Evolutionary conservation across 208 protist species (phyloP).

Genomic region (Acanthamoeba royreba): DNA sequence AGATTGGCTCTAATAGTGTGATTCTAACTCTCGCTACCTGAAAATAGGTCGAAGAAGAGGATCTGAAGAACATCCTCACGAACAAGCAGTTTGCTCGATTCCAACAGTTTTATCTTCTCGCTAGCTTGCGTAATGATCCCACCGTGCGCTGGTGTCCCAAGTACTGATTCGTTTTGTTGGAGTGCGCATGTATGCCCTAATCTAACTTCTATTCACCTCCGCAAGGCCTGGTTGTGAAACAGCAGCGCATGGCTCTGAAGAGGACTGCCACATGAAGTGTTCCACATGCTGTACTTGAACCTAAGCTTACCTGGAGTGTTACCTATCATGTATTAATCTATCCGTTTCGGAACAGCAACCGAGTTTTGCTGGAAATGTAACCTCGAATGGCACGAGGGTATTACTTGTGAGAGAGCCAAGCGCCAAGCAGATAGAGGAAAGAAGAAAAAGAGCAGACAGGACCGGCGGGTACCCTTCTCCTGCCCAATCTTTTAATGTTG

Average conservation of each 20-base stretch:
- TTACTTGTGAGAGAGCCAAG: not conserved
- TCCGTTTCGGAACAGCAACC: not conserved
- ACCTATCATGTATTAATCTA: not conserved
- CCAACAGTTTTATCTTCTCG: slow-evolving; percentile 34
- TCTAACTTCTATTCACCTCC: not conserved
- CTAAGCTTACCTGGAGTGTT: no score
- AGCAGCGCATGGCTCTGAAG: slow-evolving; percentile 15
- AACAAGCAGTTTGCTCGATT: slow-evolving; percentile 34
- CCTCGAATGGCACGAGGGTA: slow-evolving; percentile 39
- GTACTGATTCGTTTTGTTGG: not conserved
- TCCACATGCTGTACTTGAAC: not conserved
- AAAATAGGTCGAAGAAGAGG: slow-evolving; percentile 17
- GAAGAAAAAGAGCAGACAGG: not conserved
- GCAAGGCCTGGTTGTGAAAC: slow-evolving; percentile 7
- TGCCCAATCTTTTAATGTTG: not conserved
- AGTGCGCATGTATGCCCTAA: not conserved
- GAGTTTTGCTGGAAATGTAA: slow-evolving; percentile 49
- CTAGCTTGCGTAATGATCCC: slow-evolving; percentile 30
- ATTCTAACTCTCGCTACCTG: not conserved
- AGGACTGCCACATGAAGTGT: slow-evolving; percentile 38
- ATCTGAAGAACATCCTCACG: slow-evolving; percentile 32
- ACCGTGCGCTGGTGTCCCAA: slow-evolving; percentile 45
- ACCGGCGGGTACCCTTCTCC: not conserved
- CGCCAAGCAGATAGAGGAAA: not conserved
- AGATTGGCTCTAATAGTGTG: not conserved